Percentiles rank a stretch among this genome's conserved stretches.
Conservation (phyloP, 2,329 filamentous ascomycete species). For the Graphilbum ipis-grandicollis region DNA sequence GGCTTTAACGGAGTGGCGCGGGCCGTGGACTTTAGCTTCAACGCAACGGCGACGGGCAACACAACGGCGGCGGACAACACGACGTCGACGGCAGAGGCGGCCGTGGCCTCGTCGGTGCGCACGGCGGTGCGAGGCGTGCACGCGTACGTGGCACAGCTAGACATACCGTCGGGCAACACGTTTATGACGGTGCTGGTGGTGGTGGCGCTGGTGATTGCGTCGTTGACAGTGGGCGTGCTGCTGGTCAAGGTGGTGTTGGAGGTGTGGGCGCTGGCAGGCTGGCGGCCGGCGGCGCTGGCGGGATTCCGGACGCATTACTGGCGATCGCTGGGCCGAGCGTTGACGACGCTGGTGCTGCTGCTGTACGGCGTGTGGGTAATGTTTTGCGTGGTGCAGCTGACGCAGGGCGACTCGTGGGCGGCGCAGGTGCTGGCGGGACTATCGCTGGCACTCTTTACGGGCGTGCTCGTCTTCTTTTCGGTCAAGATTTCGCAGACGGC, state of each 20-base stretch:
- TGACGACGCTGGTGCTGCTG: conserved; percentile 77
- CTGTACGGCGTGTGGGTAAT: conserved; percentile 91
- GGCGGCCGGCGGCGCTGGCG: conserved; percentile 60
- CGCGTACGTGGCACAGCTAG: conserved; percentile 66
- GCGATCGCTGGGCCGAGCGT: conserved; percentile 74
- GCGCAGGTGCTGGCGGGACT: conserved; percentile 70
- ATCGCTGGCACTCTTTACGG: conserved; percentile 68
- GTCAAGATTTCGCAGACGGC: conserved; percentile 70
- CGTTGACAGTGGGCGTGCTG: conserved; percentile 71
- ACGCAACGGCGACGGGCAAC: conserved; percentile 26
- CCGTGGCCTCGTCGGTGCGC: conserved; percentile 15
- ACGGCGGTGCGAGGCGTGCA: conserved; percentile 56
- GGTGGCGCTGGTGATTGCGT: conserved; percentile 71
- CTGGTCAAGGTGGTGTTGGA: conserved; percentile 86
- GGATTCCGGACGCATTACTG: conserved; percentile 94
- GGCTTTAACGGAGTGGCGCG: too few relatives aligned
- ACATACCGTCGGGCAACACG: conserved; percentile 74
- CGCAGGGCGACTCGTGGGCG: conserved; percentile 82
- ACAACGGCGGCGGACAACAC: conserved; percentile 12
- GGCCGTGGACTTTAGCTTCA: too few relatives aligned
- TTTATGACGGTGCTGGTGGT: conserved; percentile 91
- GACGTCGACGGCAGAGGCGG: conserved; percentile 8
- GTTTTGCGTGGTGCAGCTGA: conserved; percentile 94
- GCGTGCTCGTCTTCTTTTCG: conserved; percentile 63
- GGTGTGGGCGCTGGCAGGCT: conserved; percentile 76